Percentiles rank a stretch among this genome's conserved stretches.
Conservation (phyloP, 2,329 filamentous ascomycete species). For the Lasiodiplodia gonubiensis region DNA sequence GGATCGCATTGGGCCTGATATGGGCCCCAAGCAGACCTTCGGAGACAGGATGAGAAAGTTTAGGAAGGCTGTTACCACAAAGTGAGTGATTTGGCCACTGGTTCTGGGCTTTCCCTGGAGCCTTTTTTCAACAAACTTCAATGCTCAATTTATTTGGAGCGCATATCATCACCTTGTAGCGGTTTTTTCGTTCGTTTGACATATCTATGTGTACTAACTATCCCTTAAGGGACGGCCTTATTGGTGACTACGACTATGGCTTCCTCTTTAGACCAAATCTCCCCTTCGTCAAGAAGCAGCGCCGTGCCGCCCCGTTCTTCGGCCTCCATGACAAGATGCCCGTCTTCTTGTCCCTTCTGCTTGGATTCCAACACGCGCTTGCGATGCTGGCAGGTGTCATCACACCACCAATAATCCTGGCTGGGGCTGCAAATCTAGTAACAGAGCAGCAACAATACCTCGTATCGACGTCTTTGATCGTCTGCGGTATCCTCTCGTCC, state of each 20-base stretch:
- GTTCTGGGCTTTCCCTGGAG: too few relatives aligned
- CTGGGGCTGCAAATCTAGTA: constrained; percentile 65
- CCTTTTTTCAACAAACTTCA: background rate
- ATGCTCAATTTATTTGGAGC: background rate
- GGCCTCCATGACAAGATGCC: constrained; percentile 82
- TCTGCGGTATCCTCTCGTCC: constrained; percentile 74
- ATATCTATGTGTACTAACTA: constrained; percentile 28
- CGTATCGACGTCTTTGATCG: constrained; percentile 78
- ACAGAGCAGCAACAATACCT: constrained; percentile 72
- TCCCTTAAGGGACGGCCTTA: constrained; percentile 66
- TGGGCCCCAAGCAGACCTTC: constrained; percentile 14
- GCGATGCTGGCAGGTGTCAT: constrained; percentile 74
- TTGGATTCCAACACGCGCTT: constrained; percentile 80
- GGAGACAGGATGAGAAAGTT: constrained; percentile 49
- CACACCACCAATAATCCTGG: constrained; percentile 76
- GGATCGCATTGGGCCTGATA: constrained; percentile 51
- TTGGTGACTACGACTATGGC: constrained; percentile 88
- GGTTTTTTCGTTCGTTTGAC: background rate
- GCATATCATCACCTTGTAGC: background rate
- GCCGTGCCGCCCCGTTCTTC: constrained; percentile 75
- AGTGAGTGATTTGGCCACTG: constrained; percentile 39
- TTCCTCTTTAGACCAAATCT: constrained; percentile 83
- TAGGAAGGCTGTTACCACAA: constrained; percentile 56
- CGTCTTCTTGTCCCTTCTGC: constrained; percentile 72
- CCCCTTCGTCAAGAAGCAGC: constrained; percentile 75